These are phyloP conservation scores for Neurospora sp. DNA, from an alignment of 495 filamentous ascomycete genomes.

Conservation along the genomic window DNA sequence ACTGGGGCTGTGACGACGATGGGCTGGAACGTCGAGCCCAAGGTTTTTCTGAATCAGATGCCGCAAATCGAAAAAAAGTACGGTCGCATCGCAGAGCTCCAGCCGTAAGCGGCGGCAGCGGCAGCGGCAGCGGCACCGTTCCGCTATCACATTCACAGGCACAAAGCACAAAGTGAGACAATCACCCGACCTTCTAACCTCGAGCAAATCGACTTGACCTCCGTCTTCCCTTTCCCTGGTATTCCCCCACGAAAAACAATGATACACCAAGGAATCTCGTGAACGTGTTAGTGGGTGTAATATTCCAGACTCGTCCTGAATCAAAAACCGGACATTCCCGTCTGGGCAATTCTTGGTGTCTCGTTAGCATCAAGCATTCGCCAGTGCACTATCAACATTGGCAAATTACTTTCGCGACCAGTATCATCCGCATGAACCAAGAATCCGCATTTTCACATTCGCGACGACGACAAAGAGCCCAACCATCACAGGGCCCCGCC, in stretches of 20 bases:
- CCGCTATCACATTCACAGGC: background rate
- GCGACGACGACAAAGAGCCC: background rate
- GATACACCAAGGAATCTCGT: background rate
- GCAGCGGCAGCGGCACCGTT: background rate
- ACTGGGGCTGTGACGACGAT: background rate
- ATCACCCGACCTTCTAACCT: background rate
- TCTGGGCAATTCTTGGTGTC: background rate
- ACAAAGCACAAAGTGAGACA: background rate
- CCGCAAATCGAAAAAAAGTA: background rate
- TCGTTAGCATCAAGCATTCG: background rate
- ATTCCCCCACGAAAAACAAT: background rate
- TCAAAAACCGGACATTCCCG: background rate
- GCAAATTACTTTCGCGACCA: background rate
- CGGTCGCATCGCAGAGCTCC: background rate
- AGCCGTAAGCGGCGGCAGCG: background rate
- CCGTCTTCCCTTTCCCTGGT: background rate
- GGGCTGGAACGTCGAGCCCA: background rate
- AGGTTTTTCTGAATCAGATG: background rate
- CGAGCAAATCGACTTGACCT: background rate
- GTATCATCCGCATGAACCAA: background rate
- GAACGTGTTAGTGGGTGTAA: background rate
- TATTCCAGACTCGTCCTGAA: background rate
- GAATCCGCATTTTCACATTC: background rate
- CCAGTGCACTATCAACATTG: background rate
- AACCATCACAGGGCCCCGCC: background rate